Base-by-base conservation (phyloP, 768 basidiomycete species). In the Tylopilus subfusipes region DNA sequence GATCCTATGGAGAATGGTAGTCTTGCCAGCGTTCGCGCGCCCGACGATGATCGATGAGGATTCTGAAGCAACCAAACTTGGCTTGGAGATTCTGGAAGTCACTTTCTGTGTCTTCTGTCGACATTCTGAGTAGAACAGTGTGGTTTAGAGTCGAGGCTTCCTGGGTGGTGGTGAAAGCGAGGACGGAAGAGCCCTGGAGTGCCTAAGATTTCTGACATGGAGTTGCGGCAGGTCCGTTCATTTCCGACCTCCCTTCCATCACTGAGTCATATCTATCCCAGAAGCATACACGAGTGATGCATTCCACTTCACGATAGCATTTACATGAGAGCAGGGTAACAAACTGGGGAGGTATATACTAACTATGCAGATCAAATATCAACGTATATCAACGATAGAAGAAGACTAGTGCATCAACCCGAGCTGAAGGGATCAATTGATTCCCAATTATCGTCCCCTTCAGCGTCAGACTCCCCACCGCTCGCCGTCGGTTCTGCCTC, bases 1-100 rank as follows among this genome's bases (percentile, higher is more conserved):
- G 36, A 53, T 56, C 18, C 12, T 12, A 3, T 13, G 34, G 2
- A 56, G 52, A 16, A 48, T 30, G n/a, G 55, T 56, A 11, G 47
- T 56, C 40, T 54, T 56, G 24, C 45, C 51, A 13, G 55, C 45
- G 10, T 48, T 49, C 2, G 52, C 52, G 11, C 52, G 46, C 18
- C 56, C 44, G 13, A 43, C 9, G 40, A 56, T 16, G 2, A 52
- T 38, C 9, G 40, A 56, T 16, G 2, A 52, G 50, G 24, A 42
- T 34, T n/a, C 53, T 38, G 43, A 51, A 51, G 5, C 43, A 36
- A 6, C 52, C 31, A n/a, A 54, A 49, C 22, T 39, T 45, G 0
- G 27, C 24, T 0, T 4, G 50, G 24, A 55, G 36, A 1, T 45
- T 21, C 22, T 24, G 2, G 5, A 38, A 38, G 13, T 7, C 24